Evolutionary conservation across 257 asterid genomes (phyloP).

Genomic region (Solanum chilense): DNA sequence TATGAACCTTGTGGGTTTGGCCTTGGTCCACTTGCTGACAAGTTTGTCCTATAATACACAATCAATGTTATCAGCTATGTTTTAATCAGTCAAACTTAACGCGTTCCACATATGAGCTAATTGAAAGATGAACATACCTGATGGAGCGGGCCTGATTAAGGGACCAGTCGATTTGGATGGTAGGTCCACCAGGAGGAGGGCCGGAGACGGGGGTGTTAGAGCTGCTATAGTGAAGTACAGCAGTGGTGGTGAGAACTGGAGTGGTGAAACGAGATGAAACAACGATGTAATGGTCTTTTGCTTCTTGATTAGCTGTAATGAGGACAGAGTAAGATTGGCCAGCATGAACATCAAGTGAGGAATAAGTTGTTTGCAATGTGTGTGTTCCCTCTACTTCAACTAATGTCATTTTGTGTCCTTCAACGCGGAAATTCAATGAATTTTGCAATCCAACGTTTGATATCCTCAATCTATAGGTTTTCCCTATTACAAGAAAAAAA

Average conservation of each 20-base stretch:
- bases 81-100: neutral
- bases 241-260: conserved; percentile 52
- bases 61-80: neutral
- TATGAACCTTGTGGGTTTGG: conserved; percentile 22
- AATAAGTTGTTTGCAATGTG: conserved; percentile 67
- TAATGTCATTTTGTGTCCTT: conserved; percentile 74
- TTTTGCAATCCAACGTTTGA: conserved; percentile 79
- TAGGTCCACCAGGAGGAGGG: conserved; percentile 88
- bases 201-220: conserved; percentile 49
- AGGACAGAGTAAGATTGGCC: conserved; percentile 91
- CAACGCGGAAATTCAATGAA: conserved; percentile 75
- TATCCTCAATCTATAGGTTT: conserved; percentile 67
- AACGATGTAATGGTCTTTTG: conserved; percentile 61
- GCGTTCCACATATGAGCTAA: neutral
- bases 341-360: conserved; percentile 72
- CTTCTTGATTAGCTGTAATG: conserved; percentile 67
- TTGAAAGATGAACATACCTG: conserved; percentile 10
- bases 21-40: conserved; percentile 21
- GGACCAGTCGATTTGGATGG: conserved; percentile 86
- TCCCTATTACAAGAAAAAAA: conserved; percentile 26
- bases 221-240: conserved; percentile 54
- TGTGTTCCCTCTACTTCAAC: conserved; percentile 98
- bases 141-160: conserved; percentile 93
- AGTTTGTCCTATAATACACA: conserved; percentile 1
- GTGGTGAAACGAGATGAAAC: conserved; percentile 69